These are phyloP conservation scores for slime mould (Dictyostelium discoideum) DNA, from an alignment of 78 protist genomes.

Conservation along the genomic window dicty_2.7 NC_007088.5:6145001-6145500, in stretches of 20 bases:
- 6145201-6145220: background rate
- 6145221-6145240: conserved; percentile 70
- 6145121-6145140: background rate
- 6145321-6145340: conserved; percentile 13
- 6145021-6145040: conserved; percentile 91
- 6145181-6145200: background rate
- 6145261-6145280: conserved; percentile 79
- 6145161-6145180: background rate
- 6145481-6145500: conserved; percentile 74
- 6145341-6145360: background rate
- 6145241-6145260: conserved; percentile 84
- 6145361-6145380: conserved; percentile 68
- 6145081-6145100: conserved; percentile 69
- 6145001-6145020: conserved; percentile 58
- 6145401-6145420: background rate
- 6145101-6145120: conserved; percentile 26
- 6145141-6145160: background rate
- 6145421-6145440: background rate
- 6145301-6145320: conserved; percentile 76
- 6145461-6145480: background rate
- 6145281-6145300: conserved; percentile 71
- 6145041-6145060: conserved; percentile 88
- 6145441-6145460: no score
- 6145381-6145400: conserved; percentile 72
- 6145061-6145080: conserved; percentile 89